Base-by-base conservation (phyloP, 805 yeast species). In the Sungouiozyma intestinalis region DNA sequence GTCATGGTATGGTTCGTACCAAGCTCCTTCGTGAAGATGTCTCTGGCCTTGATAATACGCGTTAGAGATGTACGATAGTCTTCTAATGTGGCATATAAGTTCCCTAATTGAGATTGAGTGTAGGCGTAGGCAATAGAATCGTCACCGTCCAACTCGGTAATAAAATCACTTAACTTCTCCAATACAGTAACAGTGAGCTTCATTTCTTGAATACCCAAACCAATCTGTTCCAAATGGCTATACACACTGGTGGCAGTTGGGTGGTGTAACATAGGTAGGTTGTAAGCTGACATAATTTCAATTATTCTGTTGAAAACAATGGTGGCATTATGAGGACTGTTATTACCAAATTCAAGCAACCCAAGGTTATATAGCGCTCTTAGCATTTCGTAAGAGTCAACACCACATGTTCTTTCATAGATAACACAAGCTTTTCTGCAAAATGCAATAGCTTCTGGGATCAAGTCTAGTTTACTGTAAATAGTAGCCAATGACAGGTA, bases 381-480 rank as follows among this genome's bases (percentile, higher is more conserved):
- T 33, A 85, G 62, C 19, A 88, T 74, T 48, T 86, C 90, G 53
- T 74, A 75, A 13, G 92, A 75, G 57, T 90, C 97, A 48, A 78
- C 62, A 47, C 98, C 98, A 40, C 68, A 62, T 11, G 79, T 71
- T 64, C 97, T 78, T 68, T 90, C 97, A 45, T 79, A 71, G 46
- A 87, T 76, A 33, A 76, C 67, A 47, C 78, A 72, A 2, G 95
- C 76, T 58, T 76, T 80, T 51, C 92, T 76, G 15, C 80, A 74
- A 49, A 75, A 66, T 11, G 70, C 72, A 40, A 77, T 69, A 11
- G 96, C 87, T 49, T 76, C 79, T 18, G 67, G 65, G 16, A 65
- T 58, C 51, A 73, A 64, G 14, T 77, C 77, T 36, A 76, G 58
- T 45, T 80, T 86, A 44, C 76, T 71, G 64, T 77, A 84, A 16